phyloP scores from a whole-genome alignment of 208 protist genomes.

The Leishmania tarentolae region DNA sequence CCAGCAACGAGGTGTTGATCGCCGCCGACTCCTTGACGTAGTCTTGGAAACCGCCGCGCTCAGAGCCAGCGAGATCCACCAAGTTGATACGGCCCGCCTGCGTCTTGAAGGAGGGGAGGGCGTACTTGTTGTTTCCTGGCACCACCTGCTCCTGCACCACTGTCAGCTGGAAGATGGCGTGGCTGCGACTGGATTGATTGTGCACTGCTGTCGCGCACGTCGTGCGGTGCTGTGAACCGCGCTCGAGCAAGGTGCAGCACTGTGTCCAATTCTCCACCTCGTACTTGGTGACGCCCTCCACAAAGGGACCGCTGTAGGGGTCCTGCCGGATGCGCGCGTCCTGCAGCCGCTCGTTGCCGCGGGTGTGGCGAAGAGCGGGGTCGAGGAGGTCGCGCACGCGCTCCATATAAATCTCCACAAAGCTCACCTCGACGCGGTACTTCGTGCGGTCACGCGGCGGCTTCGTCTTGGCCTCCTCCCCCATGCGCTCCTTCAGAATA shows the following conservation, averaged over 20 bases:
- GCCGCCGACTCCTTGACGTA: slow-evolving; percentile 91
- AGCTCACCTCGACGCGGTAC: slow-evolving; percentile 94
- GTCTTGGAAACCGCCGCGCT: slow-evolving; percentile 89
- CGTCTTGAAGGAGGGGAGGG: slow-evolving; percentile 57
- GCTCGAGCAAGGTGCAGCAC: slow-evolving; percentile 88
- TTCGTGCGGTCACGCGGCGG: slow-evolving; percentile 30
- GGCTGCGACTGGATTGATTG: slow-evolving; percentile 89
- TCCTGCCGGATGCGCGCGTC: slow-evolving; percentile 91
- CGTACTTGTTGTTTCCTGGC: slow-evolving; percentile 73
- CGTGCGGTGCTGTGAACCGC: slow-evolving; percentile 90
- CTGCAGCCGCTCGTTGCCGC: slow-evolving; percentile 78
- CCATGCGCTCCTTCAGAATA: slow-evolving; percentile 53
- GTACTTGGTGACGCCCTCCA: slow-evolving; percentile 91
- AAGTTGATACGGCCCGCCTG: slow-evolving; percentile 88
- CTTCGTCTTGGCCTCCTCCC: slow-evolving; percentile 38
- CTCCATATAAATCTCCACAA: slow-evolving; percentile 98
- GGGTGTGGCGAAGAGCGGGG: slow-evolving; percentile 70
- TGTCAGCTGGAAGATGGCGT: slow-evolving; percentile 91
- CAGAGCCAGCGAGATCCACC: slow-evolving; percentile 89
- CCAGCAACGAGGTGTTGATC: slow-evolving; percentile 91
- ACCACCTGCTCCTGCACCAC: slow-evolving; percentile 77
- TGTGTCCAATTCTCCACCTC: slow-evolving; percentile 86
- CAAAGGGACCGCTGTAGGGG: slow-evolving; percentile 85
- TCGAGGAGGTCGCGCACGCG: slow-evolving; percentile 95
- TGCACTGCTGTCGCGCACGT: slow-evolving; percentile 92